phyloP scores from a whole-genome alignment of 345 rosid genomes.

The Ceriops decandra region DNA sequence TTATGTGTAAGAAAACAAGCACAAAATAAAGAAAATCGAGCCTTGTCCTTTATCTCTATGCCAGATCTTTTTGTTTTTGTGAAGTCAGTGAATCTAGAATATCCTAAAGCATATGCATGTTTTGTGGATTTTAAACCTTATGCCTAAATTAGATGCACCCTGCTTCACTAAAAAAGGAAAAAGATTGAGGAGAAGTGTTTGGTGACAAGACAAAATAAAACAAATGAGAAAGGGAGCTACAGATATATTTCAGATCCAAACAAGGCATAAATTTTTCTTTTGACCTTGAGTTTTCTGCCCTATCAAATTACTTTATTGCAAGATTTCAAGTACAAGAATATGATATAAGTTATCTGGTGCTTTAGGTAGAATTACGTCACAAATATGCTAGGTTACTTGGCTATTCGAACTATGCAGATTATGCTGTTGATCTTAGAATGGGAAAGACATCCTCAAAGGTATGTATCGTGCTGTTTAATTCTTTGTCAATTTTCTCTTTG shows the following conservation, averaged over 20 bases:
- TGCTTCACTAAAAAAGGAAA: too few species aligned
- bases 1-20: too few species aligned
- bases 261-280: background rate
- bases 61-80: background rate
- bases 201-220: too few species aligned
- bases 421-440: constrained; percentile 76
- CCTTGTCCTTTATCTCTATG: background rate
- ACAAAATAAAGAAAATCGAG: too few species aligned
- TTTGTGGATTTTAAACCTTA: too few species aligned
- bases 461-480: constrained; percentile 19
- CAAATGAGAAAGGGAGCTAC: too few species aligned
- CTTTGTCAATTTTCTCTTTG: background rate
- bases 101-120: too few species aligned
- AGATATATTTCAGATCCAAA: too few species aligned
- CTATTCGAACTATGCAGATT: constrained; percentile 81
- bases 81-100: too few species aligned
- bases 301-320: background rate
- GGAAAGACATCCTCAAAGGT: constrained; percentile 86
- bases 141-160: too few species aligned
- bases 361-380: constrained; percentile 81
- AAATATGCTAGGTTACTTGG: constrained; percentile 81
- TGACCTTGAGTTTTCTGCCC: background rate
- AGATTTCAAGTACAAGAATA: background rate
- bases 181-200: too few species aligned
- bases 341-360: constrained; percentile 10